phyloP scores from a whole-genome alignment of 129 eudicot species.

The Arctium minus region DNA sequence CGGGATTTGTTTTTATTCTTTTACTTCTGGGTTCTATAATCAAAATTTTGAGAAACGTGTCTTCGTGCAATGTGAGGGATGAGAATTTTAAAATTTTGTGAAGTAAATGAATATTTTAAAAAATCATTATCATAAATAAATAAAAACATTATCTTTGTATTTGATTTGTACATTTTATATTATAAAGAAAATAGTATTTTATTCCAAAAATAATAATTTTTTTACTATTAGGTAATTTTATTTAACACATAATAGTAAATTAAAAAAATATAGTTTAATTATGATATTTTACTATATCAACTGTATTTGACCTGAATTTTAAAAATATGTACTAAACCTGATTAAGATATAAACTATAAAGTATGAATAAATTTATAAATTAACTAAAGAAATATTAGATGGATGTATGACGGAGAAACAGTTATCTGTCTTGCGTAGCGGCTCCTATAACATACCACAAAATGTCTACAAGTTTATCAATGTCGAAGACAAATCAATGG shows the following conservation, averaged over 20 bases:
- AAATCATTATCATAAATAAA: not conserved
- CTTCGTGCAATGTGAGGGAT: constrained; percentile 21
- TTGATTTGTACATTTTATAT: not conserved
- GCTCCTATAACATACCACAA: not conserved
- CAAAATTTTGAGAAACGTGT: constrained; percentile 24
- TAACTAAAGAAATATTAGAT: not conserved
- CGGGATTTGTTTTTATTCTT: constrained; percentile 14
- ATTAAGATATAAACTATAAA: not conserved
- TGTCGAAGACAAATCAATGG: not conserved
- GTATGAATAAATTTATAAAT: not conserved
- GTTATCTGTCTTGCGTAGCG: no score
- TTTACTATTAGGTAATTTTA: not conserved
- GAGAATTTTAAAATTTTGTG: not conserved
- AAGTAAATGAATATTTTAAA: not conserved
- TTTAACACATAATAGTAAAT: not conserved
- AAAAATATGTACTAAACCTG: no score
- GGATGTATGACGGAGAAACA: not conserved
- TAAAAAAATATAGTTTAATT: not conserved
- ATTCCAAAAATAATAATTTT: no score
- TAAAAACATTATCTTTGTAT: not conserved
- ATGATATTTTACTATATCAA: not conserved
- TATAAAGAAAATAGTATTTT: no score
- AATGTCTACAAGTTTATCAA: not conserved
- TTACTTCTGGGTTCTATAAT: constrained; percentile 13
- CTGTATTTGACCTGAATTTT: not conserved